Percentiles rank a stretch among this genome's conserved stretches.
Evolutionary conservation across 2,329 filamentous ascomycete species (phyloP).

Genomic region (Pyrenochaeta sp.): DNA sequence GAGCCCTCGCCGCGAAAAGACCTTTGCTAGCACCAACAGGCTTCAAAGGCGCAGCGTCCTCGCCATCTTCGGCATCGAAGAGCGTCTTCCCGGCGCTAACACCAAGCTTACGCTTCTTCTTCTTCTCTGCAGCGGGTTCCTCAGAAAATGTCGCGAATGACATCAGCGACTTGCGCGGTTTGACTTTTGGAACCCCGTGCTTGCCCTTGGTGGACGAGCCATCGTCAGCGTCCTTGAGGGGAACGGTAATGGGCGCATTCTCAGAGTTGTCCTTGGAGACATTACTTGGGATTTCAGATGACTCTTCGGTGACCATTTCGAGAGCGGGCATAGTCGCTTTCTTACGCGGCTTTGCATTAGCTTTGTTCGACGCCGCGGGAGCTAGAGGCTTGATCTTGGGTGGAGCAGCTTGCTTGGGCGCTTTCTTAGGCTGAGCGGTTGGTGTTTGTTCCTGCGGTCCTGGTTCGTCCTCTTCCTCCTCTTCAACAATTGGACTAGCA

Average conservation of each 20-base stretch:
- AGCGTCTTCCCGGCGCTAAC: constrained; percentile 67
- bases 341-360: constrained; percentile 54
- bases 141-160: constrained; percentile 53
- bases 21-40: constrained; percentile 44
- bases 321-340: constrained; percentile 48
- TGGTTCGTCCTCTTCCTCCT: constrained; percentile 34
- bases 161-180: constrained; percentile 57
- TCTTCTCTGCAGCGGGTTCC: constrained; percentile 49
- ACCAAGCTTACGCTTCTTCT: constrained; percentile 74
- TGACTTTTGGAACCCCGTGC: constrained; percentile 42
- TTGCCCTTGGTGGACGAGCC: constrained; percentile 41
- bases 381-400: constrained; percentile 53
- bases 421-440: constrained; percentile 39
- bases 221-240: constrained; percentile 45
- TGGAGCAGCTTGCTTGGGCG: constrained; percentile 31
- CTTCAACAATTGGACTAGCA: constrained; percentile 51
- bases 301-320: constrained; percentile 55
- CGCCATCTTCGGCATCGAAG: constrained; percentile 61
- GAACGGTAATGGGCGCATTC: constrained; percentile 42
- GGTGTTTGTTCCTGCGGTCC: constrained; percentile 36
- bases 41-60: constrained; percentile 41
- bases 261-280: constrained; percentile 48
- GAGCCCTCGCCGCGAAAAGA: constrained; percentile 46
- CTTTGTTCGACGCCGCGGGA: constrained; percentile 53
- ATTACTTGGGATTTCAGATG: constrained; percentile 35